These are phyloP conservation scores for Fistulinella prunicolor DNA, from an alignment of 768 basidiomycete genomes.

Conservation along the genomic window DNA sequence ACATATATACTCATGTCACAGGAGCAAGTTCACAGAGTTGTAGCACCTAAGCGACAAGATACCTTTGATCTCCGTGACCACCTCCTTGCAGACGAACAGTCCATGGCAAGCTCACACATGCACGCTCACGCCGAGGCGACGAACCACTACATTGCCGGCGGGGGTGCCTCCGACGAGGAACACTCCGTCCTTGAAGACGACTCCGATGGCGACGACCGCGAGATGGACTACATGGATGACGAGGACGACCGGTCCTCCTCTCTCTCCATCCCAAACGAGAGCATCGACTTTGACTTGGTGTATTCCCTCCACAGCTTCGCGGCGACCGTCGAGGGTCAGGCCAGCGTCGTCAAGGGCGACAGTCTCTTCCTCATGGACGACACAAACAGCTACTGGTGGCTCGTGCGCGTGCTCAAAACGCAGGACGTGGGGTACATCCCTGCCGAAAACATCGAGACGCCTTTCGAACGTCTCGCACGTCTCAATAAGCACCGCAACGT, in stretches of 20 bases:
- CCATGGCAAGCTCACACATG: conserved; percentile 42
- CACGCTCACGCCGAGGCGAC: conserved; percentile 48
- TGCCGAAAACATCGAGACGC: conserved; percentile 98
- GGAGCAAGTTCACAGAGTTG: conserved; percentile 19
- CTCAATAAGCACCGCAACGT: conserved; percentile 97
- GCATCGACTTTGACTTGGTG: conserved; percentile 90
- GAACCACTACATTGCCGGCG: conserved; percentile 33
- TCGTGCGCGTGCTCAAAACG: conserved; percentile 96
- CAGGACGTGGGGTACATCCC: conserved; percentile 99
- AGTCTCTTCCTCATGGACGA: conserved; percentile 96
- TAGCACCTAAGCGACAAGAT: conserved; percentile 44
- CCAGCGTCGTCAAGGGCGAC: conserved; percentile 98
- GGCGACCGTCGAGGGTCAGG: conserved; percentile 97
- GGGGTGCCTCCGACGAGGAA: conserved; percentile 61
- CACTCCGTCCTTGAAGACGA: conserved; percentile 87
- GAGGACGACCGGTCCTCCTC: conserved; percentile 79
- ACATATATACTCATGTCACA: conserved; percentile 25
- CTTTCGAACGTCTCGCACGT: conserved; percentile 91
- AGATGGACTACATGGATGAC: conserved; percentile 64
- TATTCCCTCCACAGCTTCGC: conserved; percentile 96
- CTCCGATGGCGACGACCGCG: conserved; percentile 69
- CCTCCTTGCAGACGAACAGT: conserved; percentile 52
- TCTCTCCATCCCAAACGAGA: conserved; percentile 85
- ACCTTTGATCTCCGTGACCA: conserved; percentile 73
- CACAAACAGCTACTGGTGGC: conserved; percentile 99